phyloP scores from a whole-genome alignment of 2,329 filamentous ascomycete genomes.

The Exophiala viscosa region DNA sequence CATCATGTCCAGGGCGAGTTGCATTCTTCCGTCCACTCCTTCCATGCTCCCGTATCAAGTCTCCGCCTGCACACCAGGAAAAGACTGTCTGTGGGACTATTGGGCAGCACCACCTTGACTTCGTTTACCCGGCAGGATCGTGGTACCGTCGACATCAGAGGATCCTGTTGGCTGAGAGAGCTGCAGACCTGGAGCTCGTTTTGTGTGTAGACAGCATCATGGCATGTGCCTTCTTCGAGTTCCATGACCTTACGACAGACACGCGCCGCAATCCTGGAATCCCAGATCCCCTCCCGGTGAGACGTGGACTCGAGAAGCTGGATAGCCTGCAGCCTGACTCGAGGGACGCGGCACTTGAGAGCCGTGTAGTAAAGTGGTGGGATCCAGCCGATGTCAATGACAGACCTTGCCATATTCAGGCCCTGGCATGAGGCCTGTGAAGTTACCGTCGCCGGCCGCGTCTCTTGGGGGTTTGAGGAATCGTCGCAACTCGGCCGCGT shows the following conservation, averaged over 20 bases:
- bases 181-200: no score
- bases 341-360: constrained; percentile 34
- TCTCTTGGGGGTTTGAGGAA: not conserved
- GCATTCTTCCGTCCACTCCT: no score
- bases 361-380: constrained; percentile 34
- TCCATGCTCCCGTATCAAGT: no score
- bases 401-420: not conserved
- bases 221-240: constrained; percentile 12
- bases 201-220: no score
- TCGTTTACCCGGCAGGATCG: no score
- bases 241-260: constrained; percentile 24
- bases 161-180: no score
- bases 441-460: not conserved
- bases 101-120: no score
- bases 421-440: no score
- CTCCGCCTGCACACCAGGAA: no score
- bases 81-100: no score
- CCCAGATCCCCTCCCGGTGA: constrained; percentile 30
- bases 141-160: no score
- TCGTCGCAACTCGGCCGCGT: not conserved
- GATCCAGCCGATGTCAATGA: constrained; percentile 33
- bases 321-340: constrained; percentile 31
- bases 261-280: constrained; percentile 17
- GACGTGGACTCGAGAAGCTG: constrained; percentile 18
- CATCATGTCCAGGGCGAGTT: no score